These are phyloP conservation scores for Erysimum pusillum DNA, from an alignment of 441 rosid genomes.

Conservation along the genomic window DNA sequence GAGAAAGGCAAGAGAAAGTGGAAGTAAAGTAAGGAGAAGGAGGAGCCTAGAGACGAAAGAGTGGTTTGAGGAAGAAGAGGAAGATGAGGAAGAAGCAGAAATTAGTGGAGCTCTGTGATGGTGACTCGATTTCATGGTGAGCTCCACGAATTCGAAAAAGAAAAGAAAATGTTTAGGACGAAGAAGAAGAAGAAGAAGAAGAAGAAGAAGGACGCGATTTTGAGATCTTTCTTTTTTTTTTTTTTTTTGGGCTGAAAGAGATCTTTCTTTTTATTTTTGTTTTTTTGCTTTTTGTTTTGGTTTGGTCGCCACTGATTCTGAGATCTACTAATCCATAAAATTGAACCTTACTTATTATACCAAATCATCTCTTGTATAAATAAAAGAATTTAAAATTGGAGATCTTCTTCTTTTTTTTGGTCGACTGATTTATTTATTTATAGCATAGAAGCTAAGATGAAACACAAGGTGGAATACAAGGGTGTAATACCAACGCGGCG, in stretches of 20 bases:
- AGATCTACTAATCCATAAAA: slow-evolving; percentile 11
- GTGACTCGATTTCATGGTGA: slow-evolving; percentile 66
- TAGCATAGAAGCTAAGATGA: too few relatives aligned
- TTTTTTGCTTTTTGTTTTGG: too few relatives aligned
- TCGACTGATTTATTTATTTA: too few relatives aligned
- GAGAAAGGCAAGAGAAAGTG: slow-evolving; percentile 84
- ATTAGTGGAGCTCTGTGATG: slow-evolving; percentile 62
- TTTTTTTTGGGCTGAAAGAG: neutral
- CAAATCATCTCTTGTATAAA: slow-evolving; percentile 14
- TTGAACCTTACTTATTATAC: neutral
- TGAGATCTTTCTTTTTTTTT: slow-evolving; percentile 31
- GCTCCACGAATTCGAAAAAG: slow-evolving; percentile 1
- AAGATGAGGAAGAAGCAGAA: slow-evolving; percentile 41
- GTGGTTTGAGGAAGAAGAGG: slow-evolving; percentile 52
- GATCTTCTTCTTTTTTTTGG: slow-evolving; percentile 35
- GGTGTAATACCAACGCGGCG: too few relatives aligned
- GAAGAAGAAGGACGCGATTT: slow-evolving; percentile 5
- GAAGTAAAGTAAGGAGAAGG: slow-evolving; percentile 85
- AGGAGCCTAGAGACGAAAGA: slow-evolving; percentile 73
- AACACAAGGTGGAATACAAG: too few relatives aligned
- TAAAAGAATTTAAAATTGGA: neutral
- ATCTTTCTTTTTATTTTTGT: neutral
- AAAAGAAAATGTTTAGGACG: neutral
- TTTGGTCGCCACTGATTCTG: neutral
- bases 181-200: slow-evolving; percentile 29